Evolutionary conservation across 2,329 filamentous ascomycete genomes (phyloP).

Genomic region (Hirsutella minnesotensis): DNA sequence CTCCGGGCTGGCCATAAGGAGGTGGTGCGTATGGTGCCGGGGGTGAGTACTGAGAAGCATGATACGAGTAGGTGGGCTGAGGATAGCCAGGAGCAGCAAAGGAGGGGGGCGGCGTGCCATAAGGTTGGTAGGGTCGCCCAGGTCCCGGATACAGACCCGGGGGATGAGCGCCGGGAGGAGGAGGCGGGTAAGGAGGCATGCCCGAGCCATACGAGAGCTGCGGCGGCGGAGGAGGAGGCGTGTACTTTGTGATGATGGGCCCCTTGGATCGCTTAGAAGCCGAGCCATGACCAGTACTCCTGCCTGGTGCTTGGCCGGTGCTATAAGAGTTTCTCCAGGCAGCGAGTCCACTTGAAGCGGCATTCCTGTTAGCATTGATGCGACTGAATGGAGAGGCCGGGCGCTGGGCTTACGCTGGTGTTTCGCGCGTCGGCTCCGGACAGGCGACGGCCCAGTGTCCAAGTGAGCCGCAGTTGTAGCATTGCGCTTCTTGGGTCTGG

Average conservation of each 20-base stretch:
- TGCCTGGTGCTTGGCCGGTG: conserved; percentile 12
- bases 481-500: conserved; percentile 26
- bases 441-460: conserved; percentile 43
- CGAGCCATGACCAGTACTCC: conserved; percentile 16
- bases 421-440: conserved; percentile 34
- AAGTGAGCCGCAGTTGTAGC: conserved; percentile 40
- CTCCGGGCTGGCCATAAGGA: neutral
- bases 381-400: neutral
- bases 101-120: conserved; percentile 3
- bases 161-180: conserved; percentile 13
- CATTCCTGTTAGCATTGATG: conserved; percentile 2
- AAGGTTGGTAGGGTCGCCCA: neutral
- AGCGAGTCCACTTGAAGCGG: conserved; percentile 19
- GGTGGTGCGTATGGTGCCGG: conserved; percentile 1
- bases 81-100: conserved; percentile 13
- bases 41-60: conserved; percentile 6
- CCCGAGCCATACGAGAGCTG: conserved; percentile 5
- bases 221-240: conserved; percentile 15
- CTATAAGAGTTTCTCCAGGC: conserved; percentile 23
- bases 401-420: conserved; percentile 31
- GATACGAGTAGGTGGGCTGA: conserved; percentile 12
- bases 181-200: conserved; percentile 10
- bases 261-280: conserved; percentile 20
- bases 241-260: conserved; percentile 23
- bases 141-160: conserved; percentile 4